A percentile compares a stretch with the other conserved stretches of the same genome.
These are phyloP conservation scores for Ganoderma leucocontextum DNA, from an alignment of 1,284 basidiomycete species.

Conservation along the genomic window DNA sequence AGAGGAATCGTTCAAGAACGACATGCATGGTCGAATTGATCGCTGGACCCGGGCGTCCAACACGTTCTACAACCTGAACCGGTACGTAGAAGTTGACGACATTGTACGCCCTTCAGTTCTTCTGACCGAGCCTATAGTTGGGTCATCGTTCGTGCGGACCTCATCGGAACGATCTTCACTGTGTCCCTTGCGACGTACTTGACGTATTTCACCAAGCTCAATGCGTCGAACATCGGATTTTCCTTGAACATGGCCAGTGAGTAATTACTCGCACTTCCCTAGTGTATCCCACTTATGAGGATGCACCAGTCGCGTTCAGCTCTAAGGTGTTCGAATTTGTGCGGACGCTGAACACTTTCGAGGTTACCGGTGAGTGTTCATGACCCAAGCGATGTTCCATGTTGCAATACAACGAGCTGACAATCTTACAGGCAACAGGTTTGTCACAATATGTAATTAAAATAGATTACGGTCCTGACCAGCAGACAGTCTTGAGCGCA, in stretches of 20 bases:
- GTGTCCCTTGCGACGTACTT: conserved; percentile 60
- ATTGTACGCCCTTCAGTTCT: not conserved
- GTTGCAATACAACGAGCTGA: not conserved
- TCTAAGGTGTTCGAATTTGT: conserved; percentile 63
- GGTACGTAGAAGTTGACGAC: conserved; percentile 37
- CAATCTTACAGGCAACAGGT: conserved; percentile 55
- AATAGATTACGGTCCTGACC: conserved; percentile 1
- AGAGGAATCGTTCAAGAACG: conserved; percentile 50
- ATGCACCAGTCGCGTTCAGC: conserved; percentile 57
- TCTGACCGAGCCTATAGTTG: conserved; percentile 47
- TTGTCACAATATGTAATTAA: not conserved
- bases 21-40: conserved; percentile 54
- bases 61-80: conserved; percentile 60
- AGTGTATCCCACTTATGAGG: not conserved
- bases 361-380: conserved; percentile 55
- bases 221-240: conserved; percentile 56
- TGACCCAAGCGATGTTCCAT: not conserved
- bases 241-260: conserved; percentile 57
- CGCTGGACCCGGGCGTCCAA: conserved; percentile 52
- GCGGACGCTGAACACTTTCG: conserved; percentile 61
- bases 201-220: conserved; percentile 50
- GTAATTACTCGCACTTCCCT: conserved; percentile 9
- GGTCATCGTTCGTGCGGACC: conserved; percentile 61
- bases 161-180: conserved; percentile 57
- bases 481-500: conserved; percentile 70